Evolutionary conservation across 306 rosid genomes (phyloP).

Genomic region (Glycine latifolia): DNA sequence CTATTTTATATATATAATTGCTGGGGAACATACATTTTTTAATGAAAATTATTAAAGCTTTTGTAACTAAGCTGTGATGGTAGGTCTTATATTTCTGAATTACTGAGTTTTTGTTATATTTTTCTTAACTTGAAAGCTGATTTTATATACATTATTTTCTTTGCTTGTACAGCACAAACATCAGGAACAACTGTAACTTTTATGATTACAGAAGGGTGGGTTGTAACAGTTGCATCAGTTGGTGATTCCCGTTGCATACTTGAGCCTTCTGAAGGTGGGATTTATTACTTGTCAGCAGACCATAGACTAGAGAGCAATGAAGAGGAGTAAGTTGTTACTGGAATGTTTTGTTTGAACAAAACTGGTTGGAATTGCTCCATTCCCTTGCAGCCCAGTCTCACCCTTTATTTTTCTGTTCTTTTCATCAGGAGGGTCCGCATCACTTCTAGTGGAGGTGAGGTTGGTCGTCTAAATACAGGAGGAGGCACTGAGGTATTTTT

Average conservation of each 20-base stretch:
- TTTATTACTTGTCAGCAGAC: conserved; percentile 94
- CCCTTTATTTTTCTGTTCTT: conserved; percentile 31
- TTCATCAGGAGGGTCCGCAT: conserved; percentile 83
- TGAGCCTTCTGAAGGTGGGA: conserved; percentile 88
- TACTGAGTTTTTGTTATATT: conserved; percentile 15
- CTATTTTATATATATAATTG: conserved; percentile 4
- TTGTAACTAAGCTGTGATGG: conserved; percentile 16
- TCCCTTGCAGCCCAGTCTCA: conserved; percentile 28
- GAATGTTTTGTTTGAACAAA: conserved; percentile 7
- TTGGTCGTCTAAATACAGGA: conserved; percentile 97
- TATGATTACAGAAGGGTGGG: conserved; percentile 95
- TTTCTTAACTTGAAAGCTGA: conserved; percentile 9
- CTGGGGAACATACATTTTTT: conserved; percentile 23
- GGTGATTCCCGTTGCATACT: conserved; percentile 97
- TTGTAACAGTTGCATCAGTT: conserved; percentile 96
- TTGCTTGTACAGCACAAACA: conserved; percentile 64
- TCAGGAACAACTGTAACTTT: conserved; percentile 99
- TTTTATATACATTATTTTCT: conserved; percentile 31
- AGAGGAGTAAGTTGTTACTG: conserved; percentile 79
- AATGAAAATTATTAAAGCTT: neutral
- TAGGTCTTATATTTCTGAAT: conserved; percentile 22
- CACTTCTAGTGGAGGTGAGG: conserved; percentile 96
- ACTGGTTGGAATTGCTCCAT: conserved; percentile 27
- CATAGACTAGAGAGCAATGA: conserved; percentile 94
- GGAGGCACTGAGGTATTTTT: conserved; percentile 94